Base-by-base conservation (phyloP, 345 rosid species). In the Viola odorata region DNA sequence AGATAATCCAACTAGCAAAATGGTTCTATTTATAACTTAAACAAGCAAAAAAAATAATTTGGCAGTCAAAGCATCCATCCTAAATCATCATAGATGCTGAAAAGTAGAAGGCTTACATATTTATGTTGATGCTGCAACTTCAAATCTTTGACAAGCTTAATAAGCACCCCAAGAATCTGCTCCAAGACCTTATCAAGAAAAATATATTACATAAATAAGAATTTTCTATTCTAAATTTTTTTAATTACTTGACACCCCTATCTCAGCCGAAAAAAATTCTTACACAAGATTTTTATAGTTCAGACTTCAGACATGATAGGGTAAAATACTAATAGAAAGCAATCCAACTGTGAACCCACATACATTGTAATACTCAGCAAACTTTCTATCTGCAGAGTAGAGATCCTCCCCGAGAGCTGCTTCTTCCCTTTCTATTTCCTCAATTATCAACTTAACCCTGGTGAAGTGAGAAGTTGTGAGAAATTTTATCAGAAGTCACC, bases 371-470 rank as follows among this genome's bases (percentile, higher is more conserved):
- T 91, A 94, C 70, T 94, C 99, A 36, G 91, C 80, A 79, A 88
- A 91, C 75, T 94, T 88, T 53, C 97, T 84, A 61, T 91, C 99
- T 50, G 97, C 95, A 4, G 96, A 81, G 69, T 88, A 94, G 53
- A 94, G 96, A 78, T 94, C 99, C 53, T 88, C 99, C 16, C 85
- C 78, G 63, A 91, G 75, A 71, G 96, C 87, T 15, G 85, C 80
- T 79, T 90, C 99, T 62, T 94, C 96, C 69, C 89, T 86, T 76
- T 94, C 96, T 68, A 90, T 86, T 87, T 90, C 97, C 71, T 94
- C 99, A 69, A 81, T 88, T 64, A 94, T 84, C 66, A 77, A 85
- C 80, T 94, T 94, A 66, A 94, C 95, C 85, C 98, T 92, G 84
- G 62, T 55, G 65, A 58, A 45, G 53, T 15, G 41, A 48, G 32